phyloP scores from a whole-genome alignment of 371 early-diverging fungal genomes.

The Mucor velutinosus region DNA sequence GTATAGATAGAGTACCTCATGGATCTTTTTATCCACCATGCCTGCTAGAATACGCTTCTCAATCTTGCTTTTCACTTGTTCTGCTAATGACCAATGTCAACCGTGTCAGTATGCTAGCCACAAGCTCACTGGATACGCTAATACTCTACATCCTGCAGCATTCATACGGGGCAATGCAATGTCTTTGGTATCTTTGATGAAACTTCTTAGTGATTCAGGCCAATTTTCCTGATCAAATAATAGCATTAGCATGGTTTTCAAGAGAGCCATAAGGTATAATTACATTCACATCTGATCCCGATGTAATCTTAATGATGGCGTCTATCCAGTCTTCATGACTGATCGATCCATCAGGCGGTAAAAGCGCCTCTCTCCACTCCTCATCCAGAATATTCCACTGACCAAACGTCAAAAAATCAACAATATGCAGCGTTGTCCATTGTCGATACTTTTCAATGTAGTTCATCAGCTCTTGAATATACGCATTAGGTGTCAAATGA shows the following conservation, averaged over 20 bases:
- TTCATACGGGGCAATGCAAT: conserved; percentile 25
- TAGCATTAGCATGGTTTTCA: not conserved
- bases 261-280: not conserved
- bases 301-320: conserved; percentile 24
- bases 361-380: conserved; percentile 41
- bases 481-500: conserved; percentile 23
- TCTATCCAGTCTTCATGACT: conserved; percentile 17
- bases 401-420: conserved; percentile 45
- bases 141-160: conserved; percentile 13
- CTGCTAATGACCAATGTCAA: not conserved
- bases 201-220: conserved; percentile 24
- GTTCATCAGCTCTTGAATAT: conserved; percentile 27
- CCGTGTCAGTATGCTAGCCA: not conserved
- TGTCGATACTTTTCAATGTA: conserved; percentile 29
- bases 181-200: conserved; percentile 22
- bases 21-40: conserved; percentile 78
- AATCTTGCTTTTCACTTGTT: conserved; percentile 12
- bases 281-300: conserved; percentile 21
- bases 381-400: conserved; percentile 40
- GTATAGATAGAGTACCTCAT: conserved; percentile 40
- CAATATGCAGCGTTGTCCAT: conserved; percentile 46
- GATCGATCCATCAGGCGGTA: not conserved
- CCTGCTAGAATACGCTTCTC: conserved; percentile 51
- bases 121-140: not conserved
- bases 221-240: conserved; percentile 20